Evolutionary conservation across 2,329 filamentous ascomycete genomes (phyloP).

Genomic region (Xylaria sp.): DNA sequence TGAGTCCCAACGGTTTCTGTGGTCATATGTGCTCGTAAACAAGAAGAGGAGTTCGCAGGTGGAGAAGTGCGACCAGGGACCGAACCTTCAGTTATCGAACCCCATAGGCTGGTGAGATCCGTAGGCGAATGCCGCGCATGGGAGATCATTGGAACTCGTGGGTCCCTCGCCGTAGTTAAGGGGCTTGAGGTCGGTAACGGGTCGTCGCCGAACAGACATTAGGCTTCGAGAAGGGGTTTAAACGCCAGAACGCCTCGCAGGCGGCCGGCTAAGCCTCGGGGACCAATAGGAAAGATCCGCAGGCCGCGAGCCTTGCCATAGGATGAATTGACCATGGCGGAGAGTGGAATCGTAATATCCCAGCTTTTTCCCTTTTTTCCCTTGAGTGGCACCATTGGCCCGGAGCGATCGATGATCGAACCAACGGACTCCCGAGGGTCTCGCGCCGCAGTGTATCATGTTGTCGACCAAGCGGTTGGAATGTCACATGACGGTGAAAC

Average conservation of each 20-base stretch:
- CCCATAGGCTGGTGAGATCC: too few relatives aligned
- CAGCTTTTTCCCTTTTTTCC: not conserved
- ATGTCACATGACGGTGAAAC: constrained; percentile 30
- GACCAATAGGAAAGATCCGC: not conserved
- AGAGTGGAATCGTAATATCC: not conserved
- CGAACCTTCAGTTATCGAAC: too few relatives aligned
- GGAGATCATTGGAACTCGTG: not conserved
- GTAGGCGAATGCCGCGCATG: not conserved
- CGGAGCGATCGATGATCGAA: not conserved
- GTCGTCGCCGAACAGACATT: not conserved
- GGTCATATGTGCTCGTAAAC: not conserved
- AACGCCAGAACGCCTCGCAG: not conserved
- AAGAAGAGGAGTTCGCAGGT: not conserved
- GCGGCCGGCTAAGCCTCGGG: not conserved
- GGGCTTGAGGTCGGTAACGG: not conserved
- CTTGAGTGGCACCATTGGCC: constrained; percentile 6
- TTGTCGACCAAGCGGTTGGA: constrained; percentile 8
- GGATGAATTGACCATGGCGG: too few relatives aligned
- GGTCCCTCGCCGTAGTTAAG: not conserved
- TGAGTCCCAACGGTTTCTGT: not conserved
- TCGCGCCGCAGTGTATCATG: constrained; percentile 3
- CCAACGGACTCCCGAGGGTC: constrained; percentile 9
- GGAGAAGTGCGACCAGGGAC: too few relatives aligned
- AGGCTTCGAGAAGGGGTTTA: not conserved
- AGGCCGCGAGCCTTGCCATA: not conserved